Evolutionary conservation across 768 basidiomycete species (phyloP).

Genomic region (Naganishia randhawae): DNA sequence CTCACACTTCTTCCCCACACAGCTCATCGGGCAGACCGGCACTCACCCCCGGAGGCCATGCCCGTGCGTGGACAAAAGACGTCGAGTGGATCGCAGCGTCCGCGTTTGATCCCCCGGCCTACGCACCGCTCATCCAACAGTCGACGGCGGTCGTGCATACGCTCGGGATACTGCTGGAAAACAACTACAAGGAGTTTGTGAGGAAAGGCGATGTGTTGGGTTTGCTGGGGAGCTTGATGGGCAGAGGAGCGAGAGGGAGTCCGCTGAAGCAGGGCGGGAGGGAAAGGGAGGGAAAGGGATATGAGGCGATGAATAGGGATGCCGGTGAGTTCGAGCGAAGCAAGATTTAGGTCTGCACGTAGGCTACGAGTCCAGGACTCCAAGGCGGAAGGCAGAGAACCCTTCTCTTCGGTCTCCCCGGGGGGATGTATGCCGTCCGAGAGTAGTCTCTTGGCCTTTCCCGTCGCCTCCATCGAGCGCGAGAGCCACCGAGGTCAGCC

Average conservation of each 20-base stretch:
- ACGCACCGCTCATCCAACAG: slow-evolving; percentile 63
- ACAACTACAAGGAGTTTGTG: slow-evolving; percentile 74
- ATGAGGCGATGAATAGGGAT: slow-evolving; percentile 82
- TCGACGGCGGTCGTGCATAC: slow-evolving; percentile 85
- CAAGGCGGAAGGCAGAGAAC: neutral
- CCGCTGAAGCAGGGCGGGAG: slow-evolving; percentile 43
- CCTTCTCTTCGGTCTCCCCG: too few species aligned
- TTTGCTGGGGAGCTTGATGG: slow-evolving; percentile 56
- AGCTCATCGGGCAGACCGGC: slow-evolving; percentile 86
- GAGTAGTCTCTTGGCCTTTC: too few species aligned
- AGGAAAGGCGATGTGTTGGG: slow-evolving; percentile 59
- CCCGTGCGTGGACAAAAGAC: slow-evolving; percentile 70
- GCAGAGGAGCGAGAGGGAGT: slow-evolving; percentile 48
- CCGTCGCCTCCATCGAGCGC: too few species aligned
- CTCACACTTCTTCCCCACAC: slow-evolving; percentile 3
- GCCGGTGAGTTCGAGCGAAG: slow-evolving; percentile 59
- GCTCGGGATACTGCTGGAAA: slow-evolving; percentile 82
- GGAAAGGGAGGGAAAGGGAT: slow-evolving; percentile 53
- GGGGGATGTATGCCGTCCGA: too few species aligned
- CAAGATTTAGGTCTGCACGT: neutral
- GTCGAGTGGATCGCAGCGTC: slow-evolving; percentile 84
- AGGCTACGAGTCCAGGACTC: neutral
- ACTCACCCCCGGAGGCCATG: slow-evolving; percentile 80
- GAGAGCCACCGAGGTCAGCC: too few species aligned
- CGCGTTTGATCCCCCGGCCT: slow-evolving; percentile 72